Percentiles rank a stretch among this genome's conserved stretches.
phyloP scores from a whole-genome alignment of 2,329 filamentous ascomycete species.

The Fusarium sp. region DNA sequence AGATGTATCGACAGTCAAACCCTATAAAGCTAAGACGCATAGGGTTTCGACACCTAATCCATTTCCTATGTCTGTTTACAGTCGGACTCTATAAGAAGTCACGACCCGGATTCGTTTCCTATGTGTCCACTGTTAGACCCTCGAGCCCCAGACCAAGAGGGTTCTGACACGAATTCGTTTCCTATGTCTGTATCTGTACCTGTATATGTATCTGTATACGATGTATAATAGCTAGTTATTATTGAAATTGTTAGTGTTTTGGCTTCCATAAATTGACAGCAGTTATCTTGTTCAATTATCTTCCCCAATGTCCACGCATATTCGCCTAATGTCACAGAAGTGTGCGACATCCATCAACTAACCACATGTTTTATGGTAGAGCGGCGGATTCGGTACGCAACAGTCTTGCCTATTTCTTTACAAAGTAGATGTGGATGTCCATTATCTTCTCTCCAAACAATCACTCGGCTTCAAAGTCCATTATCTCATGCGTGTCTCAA shows the following conservation, averaged over 20 bases:
- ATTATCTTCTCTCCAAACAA: neutral
- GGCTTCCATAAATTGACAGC: conserved; percentile 14
- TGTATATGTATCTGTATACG: neutral
- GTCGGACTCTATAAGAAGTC: neutral
- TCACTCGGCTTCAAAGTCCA: neutral
- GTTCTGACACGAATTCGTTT: conserved; percentile 14
- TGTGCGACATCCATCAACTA: no score
- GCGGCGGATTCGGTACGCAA: no score
- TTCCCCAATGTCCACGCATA: neutral
- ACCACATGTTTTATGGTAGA: no score
- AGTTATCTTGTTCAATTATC: neutral
- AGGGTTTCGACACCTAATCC: neutral
- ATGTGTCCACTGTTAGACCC: conserved; percentile 8
- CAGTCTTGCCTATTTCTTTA: no score
- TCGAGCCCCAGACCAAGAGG: neutral
- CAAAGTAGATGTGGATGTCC: neutral
- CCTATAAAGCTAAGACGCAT: neutral
- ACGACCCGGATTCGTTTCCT: conserved; percentile 8
- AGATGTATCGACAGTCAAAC: conserved; percentile 40
- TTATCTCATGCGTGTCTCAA: neutral
- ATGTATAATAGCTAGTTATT: conserved; percentile 20
- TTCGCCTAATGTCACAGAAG: neutral
- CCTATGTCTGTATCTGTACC: conserved; percentile 15
- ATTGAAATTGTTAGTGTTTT: neutral
- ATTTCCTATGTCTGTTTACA: conserved; percentile 26